These are phyloP conservation scores for Odontarrhena argentea DNA, from an alignment of 345 rosid species.

Conservation along the genomic window DNA sequence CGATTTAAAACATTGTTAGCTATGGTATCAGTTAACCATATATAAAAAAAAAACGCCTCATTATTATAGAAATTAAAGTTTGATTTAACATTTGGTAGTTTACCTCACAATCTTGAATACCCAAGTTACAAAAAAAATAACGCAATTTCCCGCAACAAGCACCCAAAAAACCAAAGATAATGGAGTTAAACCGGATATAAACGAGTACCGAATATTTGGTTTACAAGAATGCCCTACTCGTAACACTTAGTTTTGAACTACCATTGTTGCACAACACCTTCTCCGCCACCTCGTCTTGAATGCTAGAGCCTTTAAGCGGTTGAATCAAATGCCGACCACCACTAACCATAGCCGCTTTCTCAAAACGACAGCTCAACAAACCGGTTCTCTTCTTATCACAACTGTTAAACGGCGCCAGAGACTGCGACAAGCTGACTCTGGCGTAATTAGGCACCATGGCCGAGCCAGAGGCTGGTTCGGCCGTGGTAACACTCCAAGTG, in stretches of 20 bases:
- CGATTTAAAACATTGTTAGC: no score
- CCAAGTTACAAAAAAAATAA: constrained; percentile 5
- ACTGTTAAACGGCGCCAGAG: constrained; percentile 7
- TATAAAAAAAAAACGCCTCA: no score
- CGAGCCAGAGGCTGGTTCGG: constrained; percentile 49
- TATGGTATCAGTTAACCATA: no score
- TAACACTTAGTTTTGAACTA: constrained; percentile 30
- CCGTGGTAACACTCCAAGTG: constrained; percentile 89
- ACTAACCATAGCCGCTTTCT: constrained; percentile 63
- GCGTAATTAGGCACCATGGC: constrained; percentile 56
- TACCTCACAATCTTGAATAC: constrained; percentile 22
- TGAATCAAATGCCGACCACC: constrained; percentile 29
- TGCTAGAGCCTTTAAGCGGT: constrained; percentile 15
- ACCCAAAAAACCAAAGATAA: constrained; percentile 14
- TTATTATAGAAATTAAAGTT: background rate
- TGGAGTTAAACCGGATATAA: constrained; percentile 6
- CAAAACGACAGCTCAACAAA: constrained; percentile 70
- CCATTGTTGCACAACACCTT: constrained; percentile 38
- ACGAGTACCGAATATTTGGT: constrained; percentile 17
- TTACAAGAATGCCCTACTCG: constrained; percentile 21
- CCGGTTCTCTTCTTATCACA: constrained; percentile 37
- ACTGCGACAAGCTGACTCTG: constrained; percentile 43
- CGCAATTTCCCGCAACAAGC: constrained; percentile 7
- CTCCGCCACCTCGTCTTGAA: constrained; percentile 9
- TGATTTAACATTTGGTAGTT: constrained; percentile 1